Evolutionary conservation across 768 basidiomycete species (phyloP).

Genomic region (Serendipita vermifera): DNA sequence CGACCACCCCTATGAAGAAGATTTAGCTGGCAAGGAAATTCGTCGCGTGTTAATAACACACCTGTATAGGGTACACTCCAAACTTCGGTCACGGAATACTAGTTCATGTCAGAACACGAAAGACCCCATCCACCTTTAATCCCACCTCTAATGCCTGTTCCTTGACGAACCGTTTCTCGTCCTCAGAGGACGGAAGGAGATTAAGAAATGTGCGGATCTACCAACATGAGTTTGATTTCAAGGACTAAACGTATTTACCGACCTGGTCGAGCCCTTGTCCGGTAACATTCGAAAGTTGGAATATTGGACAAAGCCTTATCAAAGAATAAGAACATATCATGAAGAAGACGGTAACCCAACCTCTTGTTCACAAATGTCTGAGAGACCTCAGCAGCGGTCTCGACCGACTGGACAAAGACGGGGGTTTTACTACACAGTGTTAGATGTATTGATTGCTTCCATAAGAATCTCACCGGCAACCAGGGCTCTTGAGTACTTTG

Average conservation of each 20-base stretch:
- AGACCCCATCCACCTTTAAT: background rate
- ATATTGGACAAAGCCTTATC: conserved; percentile 72
- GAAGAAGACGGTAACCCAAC: conserved; percentile 28
- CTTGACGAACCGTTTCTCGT: conserved; percentile 63
- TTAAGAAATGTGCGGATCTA: conserved; percentile 85
- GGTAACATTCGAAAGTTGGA: conserved; percentile 87
- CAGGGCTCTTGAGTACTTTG: conserved; percentile 86
- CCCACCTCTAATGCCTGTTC: conserved; percentile 69
- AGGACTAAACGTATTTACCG: conserved; percentile 17
- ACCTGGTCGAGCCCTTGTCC: conserved; percentile 81
- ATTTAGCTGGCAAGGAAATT: conserved; percentile 53
- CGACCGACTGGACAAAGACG: conserved; percentile 70
- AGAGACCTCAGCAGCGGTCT: conserved; percentile 69
- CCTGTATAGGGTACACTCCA: conserved; percentile 18
- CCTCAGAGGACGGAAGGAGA: conserved; percentile 78
- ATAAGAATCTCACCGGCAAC: conserved; percentile 51
- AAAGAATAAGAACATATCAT: background rate
- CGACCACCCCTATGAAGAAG: conserved; percentile 73
- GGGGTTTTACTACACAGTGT: conserved; percentile 48
- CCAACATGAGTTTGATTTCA: background rate
- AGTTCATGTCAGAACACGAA: background rate
- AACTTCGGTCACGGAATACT: conserved; percentile 71
- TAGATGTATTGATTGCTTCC: background rate
- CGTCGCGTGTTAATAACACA: background rate
- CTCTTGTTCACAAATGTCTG: conserved; percentile 59